Conservation (phyloP, 805 yeast species). For the Candida vartiovaarae region DNA sequence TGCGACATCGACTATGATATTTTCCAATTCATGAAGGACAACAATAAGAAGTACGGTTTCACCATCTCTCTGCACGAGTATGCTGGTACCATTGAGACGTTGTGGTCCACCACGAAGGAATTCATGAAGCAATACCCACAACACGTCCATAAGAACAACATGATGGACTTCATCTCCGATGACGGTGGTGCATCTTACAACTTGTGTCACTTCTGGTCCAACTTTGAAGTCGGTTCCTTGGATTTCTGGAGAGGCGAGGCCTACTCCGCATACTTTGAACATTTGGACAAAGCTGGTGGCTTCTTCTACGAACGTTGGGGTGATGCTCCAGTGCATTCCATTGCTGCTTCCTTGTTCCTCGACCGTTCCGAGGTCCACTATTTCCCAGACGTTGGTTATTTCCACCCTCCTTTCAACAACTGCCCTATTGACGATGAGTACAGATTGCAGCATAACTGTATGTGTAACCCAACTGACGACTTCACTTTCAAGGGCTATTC, state of each 20-base stretch:
- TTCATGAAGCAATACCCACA: conserved; percentile 39
- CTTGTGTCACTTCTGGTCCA: conserved; percentile 79
- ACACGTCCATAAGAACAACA: conserved; percentile 38
- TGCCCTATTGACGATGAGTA: conserved; percentile 65
- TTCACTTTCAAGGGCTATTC: conserved; percentile 78
- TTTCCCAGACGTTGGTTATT: conserved; percentile 72
- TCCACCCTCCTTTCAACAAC: conserved; percentile 71
- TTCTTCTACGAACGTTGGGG: conserved; percentile 91
- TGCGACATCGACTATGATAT: conserved; percentile 66
- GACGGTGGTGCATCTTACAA: conserved; percentile 65
- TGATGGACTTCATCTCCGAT: conserved; percentile 56
- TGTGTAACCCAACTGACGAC: conserved; percentile 65
- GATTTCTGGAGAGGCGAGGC: conserved; percentile 58
- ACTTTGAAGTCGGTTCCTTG: conserved; percentile 68
- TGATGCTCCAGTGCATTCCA: conserved; percentile 83
- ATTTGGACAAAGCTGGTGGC: conserved; percentile 65
- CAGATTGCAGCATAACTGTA: conserved; percentile 60
- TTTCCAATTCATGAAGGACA: conserved; percentile 51
- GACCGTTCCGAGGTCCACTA: conserved; percentile 55
- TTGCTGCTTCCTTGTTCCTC: conserved; percentile 61
- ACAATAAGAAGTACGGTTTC: conserved; percentile 60
- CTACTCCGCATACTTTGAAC: conserved; percentile 56
- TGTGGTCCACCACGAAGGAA: conserved; percentile 54
- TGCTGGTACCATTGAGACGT: conserved; percentile 50
- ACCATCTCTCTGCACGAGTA: conserved; percentile 64